Evolutionary conservation across 257 asterid species (phyloP).

Genomic region (Haberlea rhodopensis): DNA sequence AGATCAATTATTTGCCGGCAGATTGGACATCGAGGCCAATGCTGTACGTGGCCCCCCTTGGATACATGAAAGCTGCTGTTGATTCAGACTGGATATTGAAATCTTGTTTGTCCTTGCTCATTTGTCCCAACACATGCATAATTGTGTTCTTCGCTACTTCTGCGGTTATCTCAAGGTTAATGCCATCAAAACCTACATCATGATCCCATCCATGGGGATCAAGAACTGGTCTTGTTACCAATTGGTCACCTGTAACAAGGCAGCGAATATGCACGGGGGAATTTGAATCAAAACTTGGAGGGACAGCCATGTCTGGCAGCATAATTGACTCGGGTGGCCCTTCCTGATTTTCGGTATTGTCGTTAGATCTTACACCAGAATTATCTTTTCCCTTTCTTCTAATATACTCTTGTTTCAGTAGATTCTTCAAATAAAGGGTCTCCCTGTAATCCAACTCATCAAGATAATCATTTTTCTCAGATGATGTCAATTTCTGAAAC

Average conservation of each 20-base stretch:
- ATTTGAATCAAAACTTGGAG: slow-evolving; percentile 80
- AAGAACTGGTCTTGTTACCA: slow-evolving; percentile 87
- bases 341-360: slow-evolving; percentile 39
- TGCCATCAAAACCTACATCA: slow-evolving; percentile 93
- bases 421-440: slow-evolving; percentile 83
- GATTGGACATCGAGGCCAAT: slow-evolving; percentile 78
- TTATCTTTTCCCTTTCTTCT: slow-evolving; percentile 39
- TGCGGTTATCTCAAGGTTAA: slow-evolving; percentile 68
- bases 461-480: slow-evolving; percentile 78
- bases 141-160: slow-evolving; percentile 54
- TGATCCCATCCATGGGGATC: slow-evolving; percentile 98
- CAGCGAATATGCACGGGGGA: slow-evolving; percentile 69
- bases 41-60: slow-evolving; percentile 55
- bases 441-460: slow-evolving; percentile 95
- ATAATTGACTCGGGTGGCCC: slow-evolving; percentile 56
- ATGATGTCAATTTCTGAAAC: slow-evolving; percentile 55
- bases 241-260: slow-evolving; percentile 57
- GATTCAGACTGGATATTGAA: slow-evolving; percentile 75
- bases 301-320: slow-evolving; percentile 87
- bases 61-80: slow-evolving; percentile 57
- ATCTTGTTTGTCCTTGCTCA: slow-evolving; percentile 96
- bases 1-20: slow-evolving; percentile 66
- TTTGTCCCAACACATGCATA: slow-evolving; percentile 62
- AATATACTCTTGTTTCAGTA: slow-evolving; percentile 62
- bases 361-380: slow-evolving; percentile 31